Conservation (phyloP, 2,329 filamentous ascomycete genomes). For the Bretziella fagacearum region DNA sequence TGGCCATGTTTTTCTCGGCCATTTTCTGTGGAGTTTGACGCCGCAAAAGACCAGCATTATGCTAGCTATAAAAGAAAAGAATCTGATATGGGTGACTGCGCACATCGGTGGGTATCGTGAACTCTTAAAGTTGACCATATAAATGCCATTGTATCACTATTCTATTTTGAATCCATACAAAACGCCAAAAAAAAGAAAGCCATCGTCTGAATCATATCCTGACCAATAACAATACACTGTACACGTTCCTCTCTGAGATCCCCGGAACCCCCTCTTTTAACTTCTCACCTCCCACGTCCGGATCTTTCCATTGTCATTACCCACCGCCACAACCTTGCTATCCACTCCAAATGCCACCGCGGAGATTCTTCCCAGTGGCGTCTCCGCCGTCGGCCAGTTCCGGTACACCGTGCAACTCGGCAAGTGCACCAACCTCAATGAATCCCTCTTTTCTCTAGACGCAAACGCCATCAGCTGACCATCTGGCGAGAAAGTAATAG, state of each 20-base stretch:
- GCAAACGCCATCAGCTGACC: conserved; percentile 79
- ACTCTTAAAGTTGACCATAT: no score
- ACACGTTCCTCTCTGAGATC: not conserved
- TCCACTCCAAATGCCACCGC: conserved; percentile 49
- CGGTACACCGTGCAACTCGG: conserved; percentile 86
- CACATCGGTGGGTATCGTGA: no score
- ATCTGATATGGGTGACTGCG: no score
- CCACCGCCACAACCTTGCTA: conserved; percentile 62
- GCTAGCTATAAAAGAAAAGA: no score
- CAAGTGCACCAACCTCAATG: conserved; percentile 71
- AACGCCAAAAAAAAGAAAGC: conserved; percentile 10
- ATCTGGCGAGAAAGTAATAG: conserved; percentile 68
- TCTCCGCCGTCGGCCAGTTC: conserved; percentile 91
- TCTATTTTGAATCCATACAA: conserved; percentile 6
- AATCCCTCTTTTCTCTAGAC: conserved; percentile 75
- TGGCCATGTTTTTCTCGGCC: not conserved
- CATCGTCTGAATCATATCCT: conserved; percentile 14
- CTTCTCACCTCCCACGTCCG: conserved; percentile 75
- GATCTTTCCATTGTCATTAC: conserved; percentile 77
- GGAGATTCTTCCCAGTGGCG: conserved; percentile 70
- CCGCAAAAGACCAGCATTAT: not conserved
- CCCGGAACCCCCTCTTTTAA: conserved; percentile 24
- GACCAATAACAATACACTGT: not conserved
- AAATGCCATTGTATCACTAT: conserved; percentile 3
- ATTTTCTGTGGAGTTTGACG: no score